A percentile compares a stretch with the other conserved stretches of the same genome.
phyloP scores from a whole-genome alignment of 2,329 filamentous ascomycete genomes.

The Zasmidium citrigriseum region DNA sequence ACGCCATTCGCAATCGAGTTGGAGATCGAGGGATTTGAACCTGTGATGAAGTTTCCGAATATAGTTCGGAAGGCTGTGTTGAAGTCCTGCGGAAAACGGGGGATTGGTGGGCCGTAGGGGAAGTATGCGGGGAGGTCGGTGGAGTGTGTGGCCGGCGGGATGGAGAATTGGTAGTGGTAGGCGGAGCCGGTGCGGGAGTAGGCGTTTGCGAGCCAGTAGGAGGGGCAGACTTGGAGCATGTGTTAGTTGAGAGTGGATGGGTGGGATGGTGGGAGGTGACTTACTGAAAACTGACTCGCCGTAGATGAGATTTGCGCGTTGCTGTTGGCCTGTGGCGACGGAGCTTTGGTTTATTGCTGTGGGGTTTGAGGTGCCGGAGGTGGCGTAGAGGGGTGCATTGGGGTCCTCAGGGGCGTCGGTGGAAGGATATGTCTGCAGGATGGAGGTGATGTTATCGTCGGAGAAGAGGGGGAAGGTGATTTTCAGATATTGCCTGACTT shows the following conservation, averaged over 20 bases:
- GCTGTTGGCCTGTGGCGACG: slow-evolving; percentile 38
- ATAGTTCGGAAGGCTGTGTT: slow-evolving; percentile 42
- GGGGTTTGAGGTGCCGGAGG: slow-evolving; percentile 34
- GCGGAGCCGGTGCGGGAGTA: slow-evolving; percentile 37
- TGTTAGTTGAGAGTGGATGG: too few species aligned
- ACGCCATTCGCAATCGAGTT: background rate
- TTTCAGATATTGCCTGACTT: slow-evolving; percentile 44
- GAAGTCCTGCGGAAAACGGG: slow-evolving; percentile 4
- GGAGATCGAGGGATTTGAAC: slow-evolving; percentile 40
- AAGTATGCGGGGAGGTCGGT: slow-evolving; percentile 42
- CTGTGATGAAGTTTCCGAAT: slow-evolving; percentile 51
- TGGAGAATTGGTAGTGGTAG: slow-evolving; percentile 55
- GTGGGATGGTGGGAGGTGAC: too few species aligned
- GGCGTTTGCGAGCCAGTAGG: slow-evolving; percentile 57
- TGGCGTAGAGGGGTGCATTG: slow-evolving; percentile 16
- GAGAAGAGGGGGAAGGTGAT: slow-evolving; percentile 44
- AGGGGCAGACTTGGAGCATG: slow-evolving; percentile 46
- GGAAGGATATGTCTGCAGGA: background rate
- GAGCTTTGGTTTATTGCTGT: slow-evolving; percentile 53
- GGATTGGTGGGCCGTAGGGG: slow-evolving; percentile 16
- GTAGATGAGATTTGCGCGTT: slow-evolving; percentile 52
- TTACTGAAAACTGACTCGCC: slow-evolving; percentile 49
- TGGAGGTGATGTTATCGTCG: slow-evolving; percentile 36
- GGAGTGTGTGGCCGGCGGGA: slow-evolving; percentile 45
- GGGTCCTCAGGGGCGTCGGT: too few species aligned